Evolutionary conservation across 2,329 filamentous ascomycete species (phyloP), one percentile per base, ranked within the genome.

Genomic region (Cladosporium phlei): DNA sequence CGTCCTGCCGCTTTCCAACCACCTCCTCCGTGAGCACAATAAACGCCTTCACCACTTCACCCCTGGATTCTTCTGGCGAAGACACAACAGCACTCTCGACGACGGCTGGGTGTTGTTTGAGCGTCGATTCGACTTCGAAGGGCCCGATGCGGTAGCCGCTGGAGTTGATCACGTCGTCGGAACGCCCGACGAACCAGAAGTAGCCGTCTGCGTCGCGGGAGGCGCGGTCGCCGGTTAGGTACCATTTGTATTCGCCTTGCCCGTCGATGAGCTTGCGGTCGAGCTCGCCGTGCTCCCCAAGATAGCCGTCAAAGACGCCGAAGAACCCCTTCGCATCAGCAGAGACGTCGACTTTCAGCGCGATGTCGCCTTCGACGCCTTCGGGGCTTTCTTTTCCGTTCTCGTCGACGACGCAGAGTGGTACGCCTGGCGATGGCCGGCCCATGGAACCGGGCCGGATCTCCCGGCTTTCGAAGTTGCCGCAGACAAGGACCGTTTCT

Each of bases 171-270:
- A 69, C 67, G 62, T 98, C 93, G 64, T 98, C 93, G 43, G 96
- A 90, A 67, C 93, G 88, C 55, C 93, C 93, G 50, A 91, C 87
- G 66, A 98, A 97, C 93, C 93, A 97, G 79, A 97, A 97, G 76
- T 95, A 97, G 46, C 93, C 93, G 60, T 97, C 91, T 69, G 95
- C 86, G 66, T 98, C 93, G 63, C 91, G 86, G 50, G 85, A 90
- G 47, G 91, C 93, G 64, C 91, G 90, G 50, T 70, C 67, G 8
- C 67, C 67, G 0, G 67, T 69, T 5, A 65, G 52, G 46, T 66
- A 69, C 55, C 55, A 68, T 9, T 49, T 51, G 16, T 39, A 25
- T 0, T 29, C 38, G 1, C 47, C 20, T 17, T 48, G 34, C 9
- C 33, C 43, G 10, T 43, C 39, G 20, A 46, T 25, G 3, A 59